A percentile compares a stretch with the other conserved stretches of the same genome.
phyloP scores from a whole-genome alignment of 768 basidiomycete genomes.

The Neoboletus magnificus region DNA sequence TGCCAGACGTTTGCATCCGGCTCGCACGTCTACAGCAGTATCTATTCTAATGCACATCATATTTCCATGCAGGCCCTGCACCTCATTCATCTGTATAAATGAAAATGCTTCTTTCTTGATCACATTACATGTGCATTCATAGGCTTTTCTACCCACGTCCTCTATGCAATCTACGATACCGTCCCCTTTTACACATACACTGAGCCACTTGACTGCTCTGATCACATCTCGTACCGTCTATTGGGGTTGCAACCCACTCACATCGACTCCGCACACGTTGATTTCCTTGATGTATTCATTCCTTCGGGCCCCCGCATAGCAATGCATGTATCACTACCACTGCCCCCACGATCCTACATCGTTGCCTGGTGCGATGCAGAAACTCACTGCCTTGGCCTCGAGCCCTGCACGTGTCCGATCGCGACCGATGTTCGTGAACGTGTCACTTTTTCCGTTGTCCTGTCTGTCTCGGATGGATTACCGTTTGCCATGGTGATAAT shows the following conservation, averaged over 20 bases:
- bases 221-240: not conserved
- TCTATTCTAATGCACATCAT: conserved; percentile 18
- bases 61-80: conserved; percentile 22
- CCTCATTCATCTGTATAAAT: conserved; percentile 18
- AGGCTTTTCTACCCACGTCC: not conserved
- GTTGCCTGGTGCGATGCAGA: not conserved
- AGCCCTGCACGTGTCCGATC: not conserved
- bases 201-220: not conserved
- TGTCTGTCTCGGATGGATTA: not conserved
- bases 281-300: conserved; percentile 17
- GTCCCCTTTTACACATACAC: not conserved
- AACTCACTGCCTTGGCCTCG: conserved; percentile 6
- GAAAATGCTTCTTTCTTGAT: conserved; percentile 13
- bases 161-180: conserved; percentile 20
- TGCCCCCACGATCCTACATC: not conserved
- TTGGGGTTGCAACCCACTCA: not conserved
- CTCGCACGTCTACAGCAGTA: conserved; percentile 11
- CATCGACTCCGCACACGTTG: conserved; percentile 2
- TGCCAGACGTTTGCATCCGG: not conserved
- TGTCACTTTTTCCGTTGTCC: not conserved
- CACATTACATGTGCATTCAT: conserved; percentile 10
- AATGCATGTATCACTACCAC: conserved; percentile 10
- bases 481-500: not conserved
- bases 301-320: conserved; percentile 11
- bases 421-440: not conserved